Evolutionary conservation across 148 eudicot species (phyloP).

Genomic region (Rhododendron mucronatum): DNA sequence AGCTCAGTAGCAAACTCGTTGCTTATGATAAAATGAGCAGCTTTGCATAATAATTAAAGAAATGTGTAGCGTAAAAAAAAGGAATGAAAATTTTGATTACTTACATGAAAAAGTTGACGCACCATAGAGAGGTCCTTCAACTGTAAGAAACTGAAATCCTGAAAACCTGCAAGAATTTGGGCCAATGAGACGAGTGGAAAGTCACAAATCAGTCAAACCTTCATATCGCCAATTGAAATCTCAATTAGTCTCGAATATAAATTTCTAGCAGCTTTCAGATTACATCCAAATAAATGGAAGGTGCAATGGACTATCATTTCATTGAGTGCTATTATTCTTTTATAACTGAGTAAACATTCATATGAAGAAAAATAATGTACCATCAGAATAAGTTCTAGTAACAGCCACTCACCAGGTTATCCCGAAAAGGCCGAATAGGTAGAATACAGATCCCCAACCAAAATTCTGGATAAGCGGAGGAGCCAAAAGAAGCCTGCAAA

Average conservation of each 20-base stretch:
- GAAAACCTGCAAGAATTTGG: constrained; percentile 66
- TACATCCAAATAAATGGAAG: background rate
- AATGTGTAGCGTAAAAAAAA: background rate
- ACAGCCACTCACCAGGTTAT: constrained; percentile 72
- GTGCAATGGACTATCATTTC: background rate
- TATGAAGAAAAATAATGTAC: background rate
- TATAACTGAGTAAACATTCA: background rate
- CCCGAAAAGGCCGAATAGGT: constrained; percentile 78
- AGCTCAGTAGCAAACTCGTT: background rate
- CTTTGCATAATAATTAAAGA: background rate
- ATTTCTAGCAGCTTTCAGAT: background rate
- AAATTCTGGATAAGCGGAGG: constrained; percentile 83
- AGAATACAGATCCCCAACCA: constrained; percentile 98
- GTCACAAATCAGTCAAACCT: constrained; percentile 33
- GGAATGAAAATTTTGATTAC: constrained; percentile 14
- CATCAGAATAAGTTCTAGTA: constrained; percentile 4
- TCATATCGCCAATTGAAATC: constrained; percentile 8
- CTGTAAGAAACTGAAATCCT: constrained; percentile 77
- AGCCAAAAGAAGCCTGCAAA: constrained; percentile 90
- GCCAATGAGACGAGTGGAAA: constrained; percentile 22
- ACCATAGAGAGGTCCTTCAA: constrained; percentile 36
- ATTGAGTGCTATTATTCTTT: background rate
- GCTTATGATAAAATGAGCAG: background rate
- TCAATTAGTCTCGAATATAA: background rate
- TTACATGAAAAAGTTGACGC: constrained; percentile 49